Evolutionary conservation across 805 yeast species (phyloP).

Genomic region (Candida broadrunensis): DNA sequence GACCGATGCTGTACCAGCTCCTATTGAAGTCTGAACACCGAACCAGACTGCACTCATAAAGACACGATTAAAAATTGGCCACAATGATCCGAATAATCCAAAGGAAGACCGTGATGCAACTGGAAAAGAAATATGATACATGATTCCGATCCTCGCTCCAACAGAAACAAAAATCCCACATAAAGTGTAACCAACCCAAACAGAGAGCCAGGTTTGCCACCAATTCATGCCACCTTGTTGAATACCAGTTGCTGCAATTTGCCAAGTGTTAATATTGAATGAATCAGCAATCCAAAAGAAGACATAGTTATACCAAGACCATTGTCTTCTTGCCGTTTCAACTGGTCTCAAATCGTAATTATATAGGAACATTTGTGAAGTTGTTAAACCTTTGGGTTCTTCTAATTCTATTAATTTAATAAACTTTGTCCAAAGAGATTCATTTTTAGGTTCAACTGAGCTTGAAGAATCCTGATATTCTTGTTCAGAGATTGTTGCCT

Average conservation of each 20-base stretch:
- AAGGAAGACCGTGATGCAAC: slow-evolving; percentile 77
- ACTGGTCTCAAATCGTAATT: slow-evolving; percentile 81
- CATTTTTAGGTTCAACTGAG: slow-evolving; percentile 6
- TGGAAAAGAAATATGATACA: slow-evolving; percentile 83
- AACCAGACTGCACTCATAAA: slow-evolving; percentile 89
- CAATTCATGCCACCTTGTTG: slow-evolving; percentile 73
- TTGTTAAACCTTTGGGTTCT: slow-evolving; percentile 41
- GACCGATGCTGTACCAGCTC: slow-evolving; percentile 74
- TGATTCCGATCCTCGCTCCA: slow-evolving; percentile 77
- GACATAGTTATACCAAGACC: slow-evolving; percentile 82
- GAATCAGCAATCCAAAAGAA: slow-evolving; percentile 89
- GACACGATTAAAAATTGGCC: slow-evolving; percentile 88
- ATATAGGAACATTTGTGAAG: slow-evolving; percentile 62
- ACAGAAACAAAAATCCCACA: slow-evolving; percentile 67
- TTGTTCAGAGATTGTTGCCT: not conserved
- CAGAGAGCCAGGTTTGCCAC: slow-evolving; percentile 92
- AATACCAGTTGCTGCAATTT: slow-evolving; percentile 81
- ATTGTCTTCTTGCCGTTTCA: slow-evolving; percentile 67
- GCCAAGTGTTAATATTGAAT: slow-evolving; percentile 87
- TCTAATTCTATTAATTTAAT: slow-evolving; percentile 25
- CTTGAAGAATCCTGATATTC: slow-evolving; percentile 4
- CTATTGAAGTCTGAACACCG: slow-evolving; percentile 81
- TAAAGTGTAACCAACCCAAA: slow-evolving; percentile 77
- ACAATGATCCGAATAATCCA: slow-evolving; percentile 81
- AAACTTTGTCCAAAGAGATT: slow-evolving; percentile 10